Percentiles rank a stretch among this genome's conserved stretches.
These are phyloP conservation scores for Suillus lakei DNA, from an alignment of 768 basidiomycete genomes.

Conservation along the genomic window DNA sequence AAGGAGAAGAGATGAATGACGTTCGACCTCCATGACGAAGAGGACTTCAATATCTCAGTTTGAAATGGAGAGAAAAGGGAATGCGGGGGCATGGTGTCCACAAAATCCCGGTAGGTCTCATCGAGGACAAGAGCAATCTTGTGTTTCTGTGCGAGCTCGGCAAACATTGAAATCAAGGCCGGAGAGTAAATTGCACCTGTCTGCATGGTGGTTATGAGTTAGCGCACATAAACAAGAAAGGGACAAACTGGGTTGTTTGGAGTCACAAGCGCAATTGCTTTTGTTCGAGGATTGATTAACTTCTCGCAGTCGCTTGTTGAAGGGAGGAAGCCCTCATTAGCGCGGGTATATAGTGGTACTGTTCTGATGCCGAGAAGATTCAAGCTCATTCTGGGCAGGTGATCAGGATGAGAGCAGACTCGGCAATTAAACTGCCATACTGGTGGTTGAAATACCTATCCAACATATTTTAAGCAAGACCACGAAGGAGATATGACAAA, in stretches of 20 bases:
- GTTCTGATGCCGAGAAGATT: conserved; percentile 64
- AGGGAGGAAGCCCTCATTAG: conserved; percentile 63
- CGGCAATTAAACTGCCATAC: conserved; percentile 33
- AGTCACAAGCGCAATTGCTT: conserved; percentile 74
- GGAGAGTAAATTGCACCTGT: conserved; percentile 75
- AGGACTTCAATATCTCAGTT: conserved; percentile 3
- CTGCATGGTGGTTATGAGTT: conserved; percentile 29
- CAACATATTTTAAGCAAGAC: neutral
- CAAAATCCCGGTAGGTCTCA: conserved; percentile 88
- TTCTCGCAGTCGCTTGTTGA: conserved; percentile 51
- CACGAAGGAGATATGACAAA: neutral
- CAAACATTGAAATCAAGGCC: conserved; percentile 60
- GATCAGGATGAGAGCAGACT: conserved; percentile 4
- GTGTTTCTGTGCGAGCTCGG: conserved; percentile 55
- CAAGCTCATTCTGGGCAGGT: conserved; percentile 61
- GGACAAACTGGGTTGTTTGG: conserved; percentile 74
- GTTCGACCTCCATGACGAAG: conserved; percentile 59
- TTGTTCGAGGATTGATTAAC: conserved; percentile 61
- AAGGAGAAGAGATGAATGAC: conserved; percentile 79
- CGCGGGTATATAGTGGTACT: conserved; percentile 55
- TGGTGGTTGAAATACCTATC: conserved; percentile 71
- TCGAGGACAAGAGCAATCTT: conserved; percentile 77
- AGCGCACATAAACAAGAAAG: neutral
- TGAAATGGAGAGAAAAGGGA: conserved; percentile 47
- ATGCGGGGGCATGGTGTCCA: conserved; percentile 58